Evolutionary conservation across 2,329 filamentous ascomycete species (phyloP), one percentile per base, ranked within the genome.

Genomic region (Coniochaeta pulveracea): DNA sequence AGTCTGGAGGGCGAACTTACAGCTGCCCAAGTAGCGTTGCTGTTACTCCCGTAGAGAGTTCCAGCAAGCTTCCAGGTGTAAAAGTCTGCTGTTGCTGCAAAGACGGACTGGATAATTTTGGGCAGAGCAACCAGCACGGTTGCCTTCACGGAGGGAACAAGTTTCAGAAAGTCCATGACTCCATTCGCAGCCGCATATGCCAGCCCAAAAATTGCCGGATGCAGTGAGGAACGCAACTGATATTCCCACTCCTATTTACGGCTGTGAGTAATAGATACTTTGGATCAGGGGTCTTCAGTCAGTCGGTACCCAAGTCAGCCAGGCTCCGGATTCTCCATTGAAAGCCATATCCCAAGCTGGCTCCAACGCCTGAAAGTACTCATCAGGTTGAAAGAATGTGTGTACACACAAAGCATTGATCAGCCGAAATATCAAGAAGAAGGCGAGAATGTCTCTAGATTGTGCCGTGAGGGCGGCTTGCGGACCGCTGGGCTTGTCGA

Each of bases 361-460:
- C 61, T 98, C 91, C 27, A 96, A 72, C 2, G 86, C 82, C 53
- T 98, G 91, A 50, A 91, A 98, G 63, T 85, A 96, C 57, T 98
- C 91, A 62, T 98, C 91, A 18, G 91, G 91, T 57, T 98, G 91
- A 61, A 98, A 98, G 56, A 95, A 98, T 14, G 91, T 96, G 43
- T 73, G 66, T 37, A 93, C 65, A 40, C 68, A 75, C 46, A 91
- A 66, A 19, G 85, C 78, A 60, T 94, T 94, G 52, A 83, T 55
- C 42, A 89, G 68, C 35, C 91, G 84, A 41, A 93, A 71, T 25
- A 73, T 64, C 43, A 95, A 46, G 34, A 74, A 56, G 31, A 56
- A 46, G 11, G 47, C 44, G 25, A 63, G 42, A 11, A 56, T 45
- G 34, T 63, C 59, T 19, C 40, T 37, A 19, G 51, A 39, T 39